Evolutionary conservation across 495 filamentous ascomycete species (phyloP).

Genomic region (Astrocystis sublimbata): DNA sequence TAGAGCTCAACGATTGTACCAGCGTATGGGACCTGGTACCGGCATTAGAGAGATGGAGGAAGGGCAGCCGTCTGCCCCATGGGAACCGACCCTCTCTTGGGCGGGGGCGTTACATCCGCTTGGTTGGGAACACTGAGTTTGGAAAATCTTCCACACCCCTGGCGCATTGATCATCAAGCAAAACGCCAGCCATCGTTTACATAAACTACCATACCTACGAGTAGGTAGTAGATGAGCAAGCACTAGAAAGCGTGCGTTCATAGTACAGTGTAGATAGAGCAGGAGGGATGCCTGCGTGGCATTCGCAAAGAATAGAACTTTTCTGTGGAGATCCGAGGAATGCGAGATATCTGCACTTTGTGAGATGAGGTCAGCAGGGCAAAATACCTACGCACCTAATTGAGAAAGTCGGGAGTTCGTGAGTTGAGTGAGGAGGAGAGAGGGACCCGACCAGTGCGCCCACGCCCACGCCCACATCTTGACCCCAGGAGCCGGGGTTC

Average conservation of each 20-base stretch:
- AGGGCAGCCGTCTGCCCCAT: conserved; percentile 6
- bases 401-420: too few relatives aligned
- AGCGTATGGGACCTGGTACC: too few relatives aligned
- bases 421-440: too few relatives aligned
- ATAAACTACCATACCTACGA: too few relatives aligned
- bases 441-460: too few relatives aligned
- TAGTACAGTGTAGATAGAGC: too few relatives aligned
- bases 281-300: background rate
- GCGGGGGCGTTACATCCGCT: conserved; percentile 7
- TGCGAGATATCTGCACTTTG: too few relatives aligned
- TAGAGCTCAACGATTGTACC: conserved; percentile 1
- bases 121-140: conserved; percentile 1
- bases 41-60: background rate
- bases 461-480: too few relatives aligned
- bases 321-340: background rate
- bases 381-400: too few relatives aligned
- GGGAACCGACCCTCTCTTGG: conserved; percentile 7
- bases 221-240: too few relatives aligned
- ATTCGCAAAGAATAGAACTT: background rate
- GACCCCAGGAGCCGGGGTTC: too few relatives aligned
- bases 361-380: conserved; percentile 14
- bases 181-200: conserved; percentile 10
- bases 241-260: too few relatives aligned
- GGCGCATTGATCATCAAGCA: conserved; percentile 1
- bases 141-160: conserved; percentile 2